Base-by-base conservation (phyloP, 768 basidiomycete species). In the Ephemerocybe angulata region DNA sequence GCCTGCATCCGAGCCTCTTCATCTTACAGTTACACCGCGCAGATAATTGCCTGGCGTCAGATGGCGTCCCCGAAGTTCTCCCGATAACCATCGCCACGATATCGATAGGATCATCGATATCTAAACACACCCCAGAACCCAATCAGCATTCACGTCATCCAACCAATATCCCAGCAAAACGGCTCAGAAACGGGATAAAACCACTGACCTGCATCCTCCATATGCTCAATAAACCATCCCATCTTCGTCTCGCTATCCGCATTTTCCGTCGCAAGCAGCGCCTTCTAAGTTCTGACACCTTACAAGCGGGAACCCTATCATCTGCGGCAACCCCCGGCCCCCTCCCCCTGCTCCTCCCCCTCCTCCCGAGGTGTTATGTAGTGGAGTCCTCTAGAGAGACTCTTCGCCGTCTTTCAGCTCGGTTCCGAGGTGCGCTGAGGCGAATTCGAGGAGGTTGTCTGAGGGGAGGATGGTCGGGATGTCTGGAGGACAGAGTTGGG, bases 211-310 rank as follows among this genome's bases (percentile, higher is more conserved):
- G 92, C 77, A 69, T 98, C 96, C 1, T 98, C 95, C 90, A 95
- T 91, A 67, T 97, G 96, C 40, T 70, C 77, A 64, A 98, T 95
- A 35, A 99, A 70, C 96, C 96, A 99, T 55, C 93, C 86, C 93
- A 96, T 95, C 0, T 96, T 96, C 0, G 76, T 79, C 58, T 95
- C 90, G 0, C 87, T 73, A 55, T 85, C 84, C 38, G 11, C 38
- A 15, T 69, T 86, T 0, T 92, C 92, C 0, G 94, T 98, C 0
- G 93, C 93, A 10, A 96, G 75, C 4, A 98, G 68, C 0, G 95
- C 97, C 61, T 93, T 94, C n/a, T n/a, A n/a, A n/a, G n/a, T n/a
- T n/a, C 62, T 96, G 88, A 67, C 90, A 94, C 22, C 94, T 82
- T 7, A 93, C 67, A 0, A 72, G 66, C 0, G 95, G 90, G 78